These are phyloP conservation scores for Luzula sylvatica DNA, from an alignment of 176 grass and related monocot species.

Conservation along the genomic window DNA sequence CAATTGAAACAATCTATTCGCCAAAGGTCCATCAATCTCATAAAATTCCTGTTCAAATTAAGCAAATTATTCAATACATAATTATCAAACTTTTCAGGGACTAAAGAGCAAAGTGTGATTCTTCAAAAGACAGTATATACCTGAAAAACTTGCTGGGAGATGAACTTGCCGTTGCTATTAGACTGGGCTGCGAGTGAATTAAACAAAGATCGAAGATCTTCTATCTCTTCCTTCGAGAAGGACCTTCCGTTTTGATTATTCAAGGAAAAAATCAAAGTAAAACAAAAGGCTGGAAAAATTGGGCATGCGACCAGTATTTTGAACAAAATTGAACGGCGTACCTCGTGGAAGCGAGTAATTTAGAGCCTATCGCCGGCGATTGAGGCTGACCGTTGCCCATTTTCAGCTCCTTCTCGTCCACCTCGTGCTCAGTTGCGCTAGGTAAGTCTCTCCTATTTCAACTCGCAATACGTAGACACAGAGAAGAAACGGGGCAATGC, in stretches of 20 bases:
- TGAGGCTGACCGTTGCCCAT: slow-evolving; percentile 86
- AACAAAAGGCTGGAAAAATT: neutral
- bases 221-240: slow-evolving; percentile 78
- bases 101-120: neutral
- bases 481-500: no score
- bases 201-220: slow-evolving; percentile 50
- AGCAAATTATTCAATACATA: neutral
- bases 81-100: slow-evolving; percentile 10
- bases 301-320: neutral
- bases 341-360: slow-evolving; percentile 50
- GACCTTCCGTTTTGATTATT: slow-evolving; percentile 36
- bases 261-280: neutral
- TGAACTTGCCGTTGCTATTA: slow-evolving; percentile 35
- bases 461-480: no score
- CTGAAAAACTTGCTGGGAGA: slow-evolving; percentile 61
- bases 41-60: slow-evolving; percentile 48
- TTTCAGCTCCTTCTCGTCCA: neutral
- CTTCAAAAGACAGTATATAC: slow-evolving; percentile 16
- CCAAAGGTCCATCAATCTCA: slow-evolving; percentile 36
- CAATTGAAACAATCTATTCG: slow-evolving; percentile 61
- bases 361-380: slow-evolving; percentile 23
- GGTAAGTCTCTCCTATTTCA: no score
- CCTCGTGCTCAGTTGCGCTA: no score
- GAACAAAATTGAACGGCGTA: neutral
- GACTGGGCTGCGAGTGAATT: slow-evolving; percentile 54